phyloP scores from a whole-genome alignment of 257 asterid species.

The Nicotiana benthamiana region DNA sequence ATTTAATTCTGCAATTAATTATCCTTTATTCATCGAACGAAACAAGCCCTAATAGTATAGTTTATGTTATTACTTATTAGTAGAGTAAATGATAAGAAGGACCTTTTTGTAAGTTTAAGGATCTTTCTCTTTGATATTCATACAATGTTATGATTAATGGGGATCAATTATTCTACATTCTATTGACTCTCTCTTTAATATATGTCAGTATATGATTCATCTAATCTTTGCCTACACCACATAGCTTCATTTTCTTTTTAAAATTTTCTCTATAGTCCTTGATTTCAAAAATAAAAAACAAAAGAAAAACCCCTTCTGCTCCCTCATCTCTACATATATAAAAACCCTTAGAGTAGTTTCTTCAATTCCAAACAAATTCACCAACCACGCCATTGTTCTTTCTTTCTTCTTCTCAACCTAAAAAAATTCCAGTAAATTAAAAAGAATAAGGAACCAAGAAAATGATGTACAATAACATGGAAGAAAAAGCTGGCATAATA shows the following conservation, averaged over 20 bases:
- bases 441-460: too few relatives aligned
- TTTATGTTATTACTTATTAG: too few relatives aligned
- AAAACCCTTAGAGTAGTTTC: not conserved
- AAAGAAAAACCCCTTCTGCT: not conserved
- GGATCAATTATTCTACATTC: slow-evolving; percentile 41
- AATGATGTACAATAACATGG: slow-evolving; percentile 18
- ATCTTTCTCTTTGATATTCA: too few relatives aligned
- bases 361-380: too few relatives aligned
- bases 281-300: too few relatives aligned
- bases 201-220: slow-evolving; percentile 42
- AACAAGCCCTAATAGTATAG: too few relatives aligned
- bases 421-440: too few relatives aligned
- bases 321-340: slow-evolving; percentile 12
- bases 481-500: slow-evolving; percentile 12
- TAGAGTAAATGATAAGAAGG: too few relatives aligned
- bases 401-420: too few relatives aligned
- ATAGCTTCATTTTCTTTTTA: slow-evolving; percentile 13
- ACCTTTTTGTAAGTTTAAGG: too few relatives aligned
- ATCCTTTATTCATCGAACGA: too few relatives aligned
- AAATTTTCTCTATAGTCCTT: slow-evolving; percentile 6
- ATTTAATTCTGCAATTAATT: rapidly evolving
- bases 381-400: too few relatives aligned
- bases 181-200: slow-evolving; percentile 30
- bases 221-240: slow-evolving; percentile 38
- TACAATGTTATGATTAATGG: slow-evolving; percentile 6